Conservation (phyloP, 495 filamentous ascomycete species). For the Astrocystis sublimbata region DNA sequence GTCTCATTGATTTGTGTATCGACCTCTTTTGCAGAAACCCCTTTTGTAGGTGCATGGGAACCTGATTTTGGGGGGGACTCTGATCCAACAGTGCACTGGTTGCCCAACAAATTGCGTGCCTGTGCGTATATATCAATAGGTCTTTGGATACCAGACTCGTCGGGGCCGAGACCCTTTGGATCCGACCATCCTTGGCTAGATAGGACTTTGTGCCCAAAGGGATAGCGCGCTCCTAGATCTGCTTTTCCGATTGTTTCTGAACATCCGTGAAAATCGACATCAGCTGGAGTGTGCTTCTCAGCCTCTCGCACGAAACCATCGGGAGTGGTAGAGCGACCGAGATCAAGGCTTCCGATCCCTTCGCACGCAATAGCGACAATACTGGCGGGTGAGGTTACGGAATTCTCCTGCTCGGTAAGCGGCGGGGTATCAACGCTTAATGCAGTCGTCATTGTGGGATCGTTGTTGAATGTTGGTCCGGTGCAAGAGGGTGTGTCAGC, state of each 20-base stretch:
- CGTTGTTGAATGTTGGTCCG: neutral
- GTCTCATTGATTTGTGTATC: neutral
- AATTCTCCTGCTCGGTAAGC: neutral
- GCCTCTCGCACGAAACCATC: constrained; percentile 4
- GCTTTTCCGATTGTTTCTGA: neutral
- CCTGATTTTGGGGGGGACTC: neutral
- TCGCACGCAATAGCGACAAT: neutral
- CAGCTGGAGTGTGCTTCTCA: neutral
- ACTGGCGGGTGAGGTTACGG: too few species aligned
- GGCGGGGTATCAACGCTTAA: neutral
- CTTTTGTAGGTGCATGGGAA: neutral
- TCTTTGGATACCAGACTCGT: constrained; percentile 5
- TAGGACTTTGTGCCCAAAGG: neutral
- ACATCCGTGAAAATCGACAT: neutral
- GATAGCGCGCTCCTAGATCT: neutral
- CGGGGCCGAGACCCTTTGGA: constrained; percentile 5
- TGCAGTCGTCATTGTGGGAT: neutral
- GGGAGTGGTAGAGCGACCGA: neutral
- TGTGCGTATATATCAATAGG: neutral
- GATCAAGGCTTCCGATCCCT: neutral
- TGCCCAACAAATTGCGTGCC: neutral
- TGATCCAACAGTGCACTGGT: neutral
- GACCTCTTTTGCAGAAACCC: neutral
- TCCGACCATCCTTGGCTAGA: constrained; percentile 2
- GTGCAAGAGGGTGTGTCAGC: neutral